Conservation (phyloP, 805 yeast species). For the Myxozyma neotropica region DNA sequence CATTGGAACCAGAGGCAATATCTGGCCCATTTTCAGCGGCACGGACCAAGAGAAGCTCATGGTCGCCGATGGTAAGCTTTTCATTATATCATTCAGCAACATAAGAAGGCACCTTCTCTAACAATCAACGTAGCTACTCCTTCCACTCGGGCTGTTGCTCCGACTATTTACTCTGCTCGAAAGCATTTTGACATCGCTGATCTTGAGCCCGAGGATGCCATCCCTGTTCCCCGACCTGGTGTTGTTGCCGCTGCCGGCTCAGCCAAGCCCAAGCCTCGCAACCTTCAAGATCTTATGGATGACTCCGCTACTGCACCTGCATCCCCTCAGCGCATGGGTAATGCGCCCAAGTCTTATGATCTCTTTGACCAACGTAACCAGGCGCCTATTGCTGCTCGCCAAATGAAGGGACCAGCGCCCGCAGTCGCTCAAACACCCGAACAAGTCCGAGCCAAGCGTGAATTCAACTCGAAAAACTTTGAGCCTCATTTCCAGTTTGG, state of each 20-base stretch:
- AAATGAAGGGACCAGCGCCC: slow-evolving; percentile 12
- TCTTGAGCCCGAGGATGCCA: slow-evolving; percentile 27
- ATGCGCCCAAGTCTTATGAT: slow-evolving; percentile 16
- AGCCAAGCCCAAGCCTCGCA: slow-evolving; percentile 31
- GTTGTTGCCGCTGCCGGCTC: slow-evolving; percentile 30
- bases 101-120: too few relatives aligned
- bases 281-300: slow-evolving; percentile 30
- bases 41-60: slow-evolving; percentile 31
- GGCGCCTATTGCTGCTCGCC: not conserved
- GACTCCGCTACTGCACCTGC: slow-evolving; percentile 11
- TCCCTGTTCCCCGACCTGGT: slow-evolving; percentile 33
- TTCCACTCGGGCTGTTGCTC: not conserved
- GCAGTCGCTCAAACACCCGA: slow-evolving; percentile 10
- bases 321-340: slow-evolving; percentile 24
- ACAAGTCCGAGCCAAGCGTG: slow-evolving; percentile 27
- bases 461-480: slow-evolving; percentile 15
- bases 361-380: slow-evolving; percentile 11
- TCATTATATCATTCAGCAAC: not conserved
- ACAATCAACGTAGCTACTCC: slow-evolving; percentile 7
- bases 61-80: slow-evolving; percentile 13
- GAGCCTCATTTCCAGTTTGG: slow-evolving; percentile 31
- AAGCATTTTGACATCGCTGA: slow-evolving; percentile 22
- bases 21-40: slow-evolving; percentile 39
- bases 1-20: slow-evolving; percentile 40
- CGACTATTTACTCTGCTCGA: not conserved